Conservation (phyloP, 2,329 filamentous ascomycete species). For the Fusarium anguioides region DNA sequence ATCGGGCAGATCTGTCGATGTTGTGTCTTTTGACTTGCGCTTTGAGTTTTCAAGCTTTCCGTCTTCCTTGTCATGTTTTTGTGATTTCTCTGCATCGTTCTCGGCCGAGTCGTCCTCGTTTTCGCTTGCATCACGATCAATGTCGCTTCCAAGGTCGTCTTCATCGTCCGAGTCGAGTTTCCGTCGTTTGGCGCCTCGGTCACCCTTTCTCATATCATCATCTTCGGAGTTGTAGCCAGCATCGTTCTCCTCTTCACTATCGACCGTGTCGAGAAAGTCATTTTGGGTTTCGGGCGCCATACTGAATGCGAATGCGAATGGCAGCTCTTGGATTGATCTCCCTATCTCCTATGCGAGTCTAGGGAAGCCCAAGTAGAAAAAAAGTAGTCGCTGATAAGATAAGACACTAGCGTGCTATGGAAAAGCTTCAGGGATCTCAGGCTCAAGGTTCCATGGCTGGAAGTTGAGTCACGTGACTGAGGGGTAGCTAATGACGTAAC, state of each 20-base stretch:
- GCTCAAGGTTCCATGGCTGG: too few species aligned
- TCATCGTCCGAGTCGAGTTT: slow-evolving; percentile 61
- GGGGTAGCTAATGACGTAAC: slow-evolving; percentile 35
- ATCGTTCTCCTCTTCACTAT: slow-evolving; percentile 69
- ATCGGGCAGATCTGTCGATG: slow-evolving; percentile 56
- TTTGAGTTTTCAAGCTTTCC: slow-evolving; percentile 38
- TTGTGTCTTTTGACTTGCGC: slow-evolving; percentile 44
- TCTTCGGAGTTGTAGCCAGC: slow-evolving; percentile 76
- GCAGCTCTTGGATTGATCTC: slow-evolving; percentile 9
- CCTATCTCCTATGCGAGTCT: slow-evolving; percentile 15
- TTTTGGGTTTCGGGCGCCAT: slow-evolving; percentile 79
- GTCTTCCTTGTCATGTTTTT: slow-evolving; percentile 33
- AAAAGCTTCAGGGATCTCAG: background rate
- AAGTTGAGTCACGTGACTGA: slow-evolving; percentile 34
- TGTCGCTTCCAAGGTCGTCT: slow-evolving; percentile 52
- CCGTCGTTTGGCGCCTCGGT: slow-evolving; percentile 70
- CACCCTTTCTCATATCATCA: slow-evolving; percentile 74
- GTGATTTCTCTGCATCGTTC: slow-evolving; percentile 38
- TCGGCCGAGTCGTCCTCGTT: slow-evolving; percentile 49
- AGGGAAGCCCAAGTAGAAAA: slow-evolving; percentile 21
- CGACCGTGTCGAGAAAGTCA: slow-evolving; percentile 72
- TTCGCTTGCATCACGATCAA: slow-evolving; percentile 50
- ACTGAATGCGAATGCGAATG: slow-evolving; percentile 12
- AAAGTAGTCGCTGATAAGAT: slow-evolving; percentile 46
- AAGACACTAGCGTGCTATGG: slow-evolving; percentile 14